Evolutionary conservation across 2,329 filamentous ascomycete species (phyloP).

Genomic region (Bipolaris oryzae): DNA sequence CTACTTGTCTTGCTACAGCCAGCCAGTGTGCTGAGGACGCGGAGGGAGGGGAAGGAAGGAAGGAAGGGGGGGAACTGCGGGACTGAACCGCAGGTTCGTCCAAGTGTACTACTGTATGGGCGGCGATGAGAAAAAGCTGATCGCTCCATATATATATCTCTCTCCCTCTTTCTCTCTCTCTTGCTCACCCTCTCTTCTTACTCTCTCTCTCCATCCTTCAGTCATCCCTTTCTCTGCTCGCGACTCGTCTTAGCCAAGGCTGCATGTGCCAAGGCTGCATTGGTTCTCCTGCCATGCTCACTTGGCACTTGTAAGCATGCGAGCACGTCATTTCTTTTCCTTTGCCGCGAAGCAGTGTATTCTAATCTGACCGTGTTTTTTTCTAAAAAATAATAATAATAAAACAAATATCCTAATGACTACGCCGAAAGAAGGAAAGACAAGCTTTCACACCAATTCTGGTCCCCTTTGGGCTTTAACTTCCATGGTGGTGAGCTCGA

Average conservation of each 20-base stretch:
- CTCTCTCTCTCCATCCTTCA: neutral
- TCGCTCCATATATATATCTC: neutral
- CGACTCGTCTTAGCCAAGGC: neutral
- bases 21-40: neutral
- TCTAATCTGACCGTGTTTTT: neutral
- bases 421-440: neutral
- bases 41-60: no score
- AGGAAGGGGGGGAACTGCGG: no score
- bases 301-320: neutral
- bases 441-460: constrained; percentile 4
- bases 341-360: constrained; percentile 12
- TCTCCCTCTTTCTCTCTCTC: neutral
- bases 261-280: neutral
- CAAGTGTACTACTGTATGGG: neutral
- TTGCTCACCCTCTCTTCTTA: no score
- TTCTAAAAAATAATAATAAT: no score
- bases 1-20: neutral
- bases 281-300: neutral
- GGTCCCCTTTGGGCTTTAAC: constrained; percentile 10
- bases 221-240: neutral
- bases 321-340: neutral
- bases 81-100: neutral
- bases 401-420: neutral
- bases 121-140: no score
- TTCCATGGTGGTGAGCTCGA: constrained; percentile 32